Evolutionary conservation across 2,329 filamentous ascomycete species (phyloP), one percentile per base, ranked within the genome.

Genomic region (Paramyrothecium roridum): DNA sequence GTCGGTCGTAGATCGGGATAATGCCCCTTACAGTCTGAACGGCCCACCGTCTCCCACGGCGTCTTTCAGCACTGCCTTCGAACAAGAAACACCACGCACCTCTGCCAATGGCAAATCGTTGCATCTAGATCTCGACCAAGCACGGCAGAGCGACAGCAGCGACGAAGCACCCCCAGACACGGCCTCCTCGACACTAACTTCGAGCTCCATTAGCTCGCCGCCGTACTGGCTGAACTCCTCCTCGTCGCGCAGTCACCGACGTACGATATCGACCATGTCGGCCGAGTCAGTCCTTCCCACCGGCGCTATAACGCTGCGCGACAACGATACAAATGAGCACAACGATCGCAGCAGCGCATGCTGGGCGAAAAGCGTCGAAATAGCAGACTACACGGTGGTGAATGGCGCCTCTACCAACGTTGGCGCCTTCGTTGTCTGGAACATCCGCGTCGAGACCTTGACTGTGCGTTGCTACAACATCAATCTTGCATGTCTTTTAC

Each of bases 371-470:
- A 85, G 82, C 66, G 85, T 87, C 53, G 77, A 82, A 60, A 78
- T 88, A 46, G 75, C 78, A 40, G 81, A 84, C 64, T 74, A 82
- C 66, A 80, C 81, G 12, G 63, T 84, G 20, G 79, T 88, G 48
- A 82, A 84, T 56, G 78, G 81, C 52, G 79, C 80, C 59, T 70
- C 79, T 37, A 82, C 79, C 16, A 83, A 79, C 61, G 79, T 85
- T 26, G 93, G 93, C n/a, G 90, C 93, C 2, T 99, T 98, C 75
- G 91, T 97, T 2, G 92, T 96, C 8, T 99, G 91, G 90, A 95
- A 91, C 68, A 92, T 95, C 65, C 85, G 82, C 50, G 90, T 99
- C 48, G 87, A 95, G 70, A 97, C 92, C 3, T 76, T 98, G 52
- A 88, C 86, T 71, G 91, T 93, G 69, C 70, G 85, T 81, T 30